A percentile compares a stretch with the other conserved stretches of the same genome.
These are phyloP conservation scores for Pelargonium nanum DNA, from an alignment of 345 rosid species.

Conservation along the genomic window DNA sequence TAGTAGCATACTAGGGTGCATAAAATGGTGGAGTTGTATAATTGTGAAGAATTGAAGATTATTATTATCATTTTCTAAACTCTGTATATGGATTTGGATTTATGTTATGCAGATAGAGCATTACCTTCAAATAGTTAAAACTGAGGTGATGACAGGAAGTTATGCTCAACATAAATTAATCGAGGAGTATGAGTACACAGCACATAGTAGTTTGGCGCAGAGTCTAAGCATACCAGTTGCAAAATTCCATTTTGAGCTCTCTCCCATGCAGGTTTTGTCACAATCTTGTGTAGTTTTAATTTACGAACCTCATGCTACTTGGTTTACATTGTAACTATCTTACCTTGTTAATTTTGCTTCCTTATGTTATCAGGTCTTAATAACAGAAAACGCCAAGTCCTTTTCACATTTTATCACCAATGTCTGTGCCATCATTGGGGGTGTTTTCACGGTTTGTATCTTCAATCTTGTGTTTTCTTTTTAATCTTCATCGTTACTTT, in stretches of 20 bases:
- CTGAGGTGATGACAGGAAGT: conserved; percentile 60
- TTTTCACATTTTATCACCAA: conserved; percentile 93
- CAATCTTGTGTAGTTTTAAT: neutral
- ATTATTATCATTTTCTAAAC: neutral
- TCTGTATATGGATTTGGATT: neutral
- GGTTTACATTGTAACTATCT: neutral
- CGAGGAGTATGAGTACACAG: conserved; percentile 92
- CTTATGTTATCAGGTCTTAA: conserved; percentile 47
- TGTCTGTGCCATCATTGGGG: conserved; percentile 92
- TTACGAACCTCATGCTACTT: neutral
- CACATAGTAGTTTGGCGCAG: conserved; percentile 82
- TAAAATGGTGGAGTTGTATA: too few relatives aligned
- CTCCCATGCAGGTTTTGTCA: conserved; percentile 88
- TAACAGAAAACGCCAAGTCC: conserved; percentile 71
- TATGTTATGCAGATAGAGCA: conserved; percentile 75
- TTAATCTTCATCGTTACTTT: neutral
- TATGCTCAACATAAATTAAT: conserved; percentile 34
- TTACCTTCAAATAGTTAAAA: conserved; percentile 90
- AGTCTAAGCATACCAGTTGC: conserved; percentile 64
- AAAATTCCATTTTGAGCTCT: conserved; percentile 89
- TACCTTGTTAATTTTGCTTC: neutral
- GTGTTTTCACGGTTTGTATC: conserved; percentile 99
- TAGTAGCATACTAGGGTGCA: too few relatives aligned
- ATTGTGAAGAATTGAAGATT: too few relatives aligned
- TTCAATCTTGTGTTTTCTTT: too few relatives aligned